Percentiles rank a stretch among this genome's conserved stretches.
These are phyloP conservation scores for Mortierella sp. DNA, from an alignment of 371 early-diverging fungal genomes.

Conservation along the genomic window DNA sequence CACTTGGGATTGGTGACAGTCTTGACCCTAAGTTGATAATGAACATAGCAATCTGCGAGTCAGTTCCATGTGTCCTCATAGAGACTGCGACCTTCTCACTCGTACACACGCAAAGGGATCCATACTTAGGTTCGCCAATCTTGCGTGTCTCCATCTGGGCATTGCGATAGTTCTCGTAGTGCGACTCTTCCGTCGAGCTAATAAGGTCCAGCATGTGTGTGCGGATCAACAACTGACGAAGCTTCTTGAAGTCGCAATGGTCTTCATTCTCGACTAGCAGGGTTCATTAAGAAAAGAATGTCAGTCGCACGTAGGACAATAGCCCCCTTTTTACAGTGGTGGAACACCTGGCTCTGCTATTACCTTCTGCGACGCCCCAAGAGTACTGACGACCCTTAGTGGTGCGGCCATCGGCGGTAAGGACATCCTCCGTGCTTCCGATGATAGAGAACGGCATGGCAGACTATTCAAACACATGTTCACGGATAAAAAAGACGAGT, in stretches of 20 bases:
- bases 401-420: constrained; percentile 76
- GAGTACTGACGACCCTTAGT: constrained; percentile 93
- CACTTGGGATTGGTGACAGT: constrained; percentile 83
- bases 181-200: constrained; percentile 88
- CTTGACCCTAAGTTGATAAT: constrained; percentile 58
- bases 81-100: too few species aligned
- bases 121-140: constrained; percentile 80
- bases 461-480: constrained; percentile 56
- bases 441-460: constrained; percentile 97
- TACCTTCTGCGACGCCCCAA: constrained; percentile 92
- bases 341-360: too few species aligned
- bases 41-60: background rate
- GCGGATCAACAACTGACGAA: constrained; percentile 92
- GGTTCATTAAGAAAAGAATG: constrained; percentile 55
- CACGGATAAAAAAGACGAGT: constrained; percentile 1
- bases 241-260: constrained; percentile 93
- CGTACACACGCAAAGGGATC: background rate
- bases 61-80: background rate
- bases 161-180: constrained; percentile 92
- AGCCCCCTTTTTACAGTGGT: too few species aligned
- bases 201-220: constrained; percentile 96
- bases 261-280: constrained; percentile 85
- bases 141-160: constrained; percentile 86
- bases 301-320: too few species aligned
- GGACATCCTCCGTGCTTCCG: constrained; percentile 89